Evolutionary conservation across 768 basidiomycete genomes (phyloP).

Genomic region (Trametes cinnabarina): DNA sequence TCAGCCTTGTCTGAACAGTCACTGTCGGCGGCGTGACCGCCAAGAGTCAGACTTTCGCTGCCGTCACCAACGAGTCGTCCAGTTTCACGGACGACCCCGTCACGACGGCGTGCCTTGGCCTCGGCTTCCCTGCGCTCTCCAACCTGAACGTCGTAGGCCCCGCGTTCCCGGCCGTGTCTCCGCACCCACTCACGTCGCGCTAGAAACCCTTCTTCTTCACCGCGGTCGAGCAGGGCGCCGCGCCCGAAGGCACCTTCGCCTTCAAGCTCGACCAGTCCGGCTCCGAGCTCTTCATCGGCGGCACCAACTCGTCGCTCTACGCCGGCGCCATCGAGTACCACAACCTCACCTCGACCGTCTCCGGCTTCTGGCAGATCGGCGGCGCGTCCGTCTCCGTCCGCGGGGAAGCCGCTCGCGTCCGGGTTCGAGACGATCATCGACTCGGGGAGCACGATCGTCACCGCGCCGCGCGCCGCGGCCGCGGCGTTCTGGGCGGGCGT

Average conservation of each 20-base stretch:
- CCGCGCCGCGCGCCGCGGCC: constrained; percentile 23
- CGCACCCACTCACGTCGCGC: constrained; percentile 13
- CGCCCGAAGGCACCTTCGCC: constrained; percentile 41
- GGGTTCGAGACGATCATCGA: constrained; percentile 23
- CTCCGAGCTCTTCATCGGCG: constrained; percentile 58
- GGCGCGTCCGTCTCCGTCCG: constrained; percentile 26
- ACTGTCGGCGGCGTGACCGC: constrained; percentile 31
- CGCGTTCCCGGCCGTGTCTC: neutral
- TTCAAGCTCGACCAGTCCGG: constrained; percentile 44
- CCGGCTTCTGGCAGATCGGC: constrained; percentile 31
- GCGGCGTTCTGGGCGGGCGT: constrained; percentile 28
- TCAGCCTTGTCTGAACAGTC: neutral
- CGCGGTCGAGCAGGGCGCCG: constrained; percentile 36
- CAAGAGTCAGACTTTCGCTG: constrained; percentile 41
- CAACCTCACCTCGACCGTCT: constrained; percentile 10
- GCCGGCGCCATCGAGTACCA: constrained; percentile 38
- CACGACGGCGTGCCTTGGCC: constrained; percentile 45
- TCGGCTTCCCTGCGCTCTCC: constrained; percentile 30
- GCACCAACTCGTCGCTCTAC: constrained; percentile 45
- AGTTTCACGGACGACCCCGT: constrained; percentile 29
- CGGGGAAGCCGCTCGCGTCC: constrained; percentile 16
- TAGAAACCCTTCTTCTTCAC: constrained; percentile 36
- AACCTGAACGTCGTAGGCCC: constrained; percentile 9
- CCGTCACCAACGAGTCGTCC: constrained; percentile 39
- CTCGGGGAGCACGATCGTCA: constrained; percentile 31